These are phyloP conservation scores for Ampelocalamus luodianensis DNA, from an alignment of 176 grass and related monocot species.

Conservation along the genomic window DNA sequence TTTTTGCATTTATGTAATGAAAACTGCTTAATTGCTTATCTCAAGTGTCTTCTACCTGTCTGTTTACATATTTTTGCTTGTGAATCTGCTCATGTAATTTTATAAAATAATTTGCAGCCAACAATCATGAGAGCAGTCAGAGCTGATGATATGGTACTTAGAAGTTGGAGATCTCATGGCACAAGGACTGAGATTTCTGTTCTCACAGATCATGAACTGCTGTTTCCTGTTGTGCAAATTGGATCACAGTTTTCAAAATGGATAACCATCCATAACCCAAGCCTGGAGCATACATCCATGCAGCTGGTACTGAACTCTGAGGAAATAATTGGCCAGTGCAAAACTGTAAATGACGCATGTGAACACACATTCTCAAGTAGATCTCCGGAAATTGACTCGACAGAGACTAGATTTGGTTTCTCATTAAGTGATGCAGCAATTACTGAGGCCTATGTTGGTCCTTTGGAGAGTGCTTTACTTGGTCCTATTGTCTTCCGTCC, in stretches of 20 bases:
- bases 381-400: slow-evolving; percentile 72
- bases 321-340: slow-evolving; percentile 76
- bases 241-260: slow-evolving; percentile 76
- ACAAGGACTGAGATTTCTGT: slow-evolving; percentile 61
- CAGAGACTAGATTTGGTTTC: slow-evolving; percentile 89
- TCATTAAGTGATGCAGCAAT: slow-evolving; percentile 68
- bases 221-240: slow-evolving; percentile 84
- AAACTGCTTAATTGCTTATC: slow-evolving; percentile 24
- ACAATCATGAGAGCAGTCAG: slow-evolving; percentile 42
- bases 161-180: slow-evolving; percentile 82
- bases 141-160: slow-evolving; percentile 72
- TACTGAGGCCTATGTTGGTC: slow-evolving; percentile 66
- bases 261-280: slow-evolving; percentile 79
- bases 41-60: slow-evolving; percentile 17
- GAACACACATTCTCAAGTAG: slow-evolving; percentile 74
- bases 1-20: background rate
- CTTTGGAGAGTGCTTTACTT: slow-evolving; percentile 63
- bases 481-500: slow-evolving; percentile 92
- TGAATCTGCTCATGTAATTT: slow-evolving; percentile 41
- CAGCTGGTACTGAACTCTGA: slow-evolving; percentile 86
- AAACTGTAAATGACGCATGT: slow-evolving; percentile 65
- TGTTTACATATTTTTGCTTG: slow-evolving; percentile 24
- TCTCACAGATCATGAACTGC: slow-evolving; percentile 61
- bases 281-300: slow-evolving; percentile 60
- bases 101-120: slow-evolving; percentile 50